A percentile compares a stretch with the other conserved stretches of the same genome.
These are phyloP conservation scores for Taiozyma onychis DNA, from an alignment of 1,139 yeast genomes.

Conservation along the genomic window DNA sequence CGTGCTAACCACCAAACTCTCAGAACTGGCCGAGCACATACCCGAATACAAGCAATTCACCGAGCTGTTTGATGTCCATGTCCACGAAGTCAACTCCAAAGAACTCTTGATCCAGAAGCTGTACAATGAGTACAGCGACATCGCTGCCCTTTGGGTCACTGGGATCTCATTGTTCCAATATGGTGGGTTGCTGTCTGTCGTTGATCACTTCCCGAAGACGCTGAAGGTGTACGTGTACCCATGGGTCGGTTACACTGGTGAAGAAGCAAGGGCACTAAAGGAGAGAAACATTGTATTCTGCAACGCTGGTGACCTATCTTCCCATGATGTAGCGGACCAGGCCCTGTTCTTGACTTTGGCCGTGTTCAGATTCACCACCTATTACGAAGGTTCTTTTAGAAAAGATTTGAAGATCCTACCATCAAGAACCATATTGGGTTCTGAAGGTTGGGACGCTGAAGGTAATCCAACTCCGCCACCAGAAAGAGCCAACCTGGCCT, in stretches of 20 bases:
- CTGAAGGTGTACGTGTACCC: constrained; percentile 58
- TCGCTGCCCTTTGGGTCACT: constrained; percentile 56
- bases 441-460: constrained; percentile 18
- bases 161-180: constrained; percentile 48
- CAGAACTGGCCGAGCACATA: constrained; percentile 20
- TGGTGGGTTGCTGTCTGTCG: constrained; percentile 48
- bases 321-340: constrained; percentile 46
- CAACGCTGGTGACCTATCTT: constrained; percentile 21
- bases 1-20: constrained; percentile 4
- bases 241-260: constrained; percentile 53
- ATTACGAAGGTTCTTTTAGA: constrained; percentile 42
- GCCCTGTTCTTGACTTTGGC: constrained; percentile 58
- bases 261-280: constrained; percentile 43
- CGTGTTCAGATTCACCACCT: constrained; percentile 54
- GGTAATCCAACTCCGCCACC: constrained; percentile 18
- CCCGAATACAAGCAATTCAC: constrained; percentile 16
- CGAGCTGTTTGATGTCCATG: constrained; percentile 3
- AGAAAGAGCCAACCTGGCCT: constrained; percentile 20
- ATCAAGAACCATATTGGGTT: constrained; percentile 32
- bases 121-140: constrained; percentile 22
- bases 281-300: constrained; percentile 16
- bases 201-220: constrained; percentile 45
- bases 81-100: constrained; percentile 15
- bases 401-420: constrained; percentile 10
- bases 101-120: constrained; percentile 23